These are phyloP conservation scores for Elaeagnus macrophylla DNA, from an alignment of 306 rosid genomes.

Conservation along the genomic window DNA sequence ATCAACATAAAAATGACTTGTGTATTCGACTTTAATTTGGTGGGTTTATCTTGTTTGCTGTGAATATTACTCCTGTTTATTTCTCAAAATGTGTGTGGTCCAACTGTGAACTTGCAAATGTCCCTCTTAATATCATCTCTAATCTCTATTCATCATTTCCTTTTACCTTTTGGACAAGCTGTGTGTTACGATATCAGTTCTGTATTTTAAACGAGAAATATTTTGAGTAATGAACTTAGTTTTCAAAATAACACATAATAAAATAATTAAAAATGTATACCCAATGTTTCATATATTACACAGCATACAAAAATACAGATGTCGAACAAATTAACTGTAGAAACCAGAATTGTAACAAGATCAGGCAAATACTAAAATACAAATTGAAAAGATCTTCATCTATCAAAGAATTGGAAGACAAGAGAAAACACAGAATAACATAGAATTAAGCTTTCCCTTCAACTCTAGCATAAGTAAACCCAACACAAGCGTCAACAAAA, in stretches of 20 bases:
- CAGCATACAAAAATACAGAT: background rate
- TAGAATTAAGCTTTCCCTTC: conserved; percentile 47
- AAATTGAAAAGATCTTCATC: background rate
- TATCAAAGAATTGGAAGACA: background rate
- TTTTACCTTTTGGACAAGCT: too few species aligned
- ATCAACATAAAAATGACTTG: conserved; percentile 24
- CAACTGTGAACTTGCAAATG: too few species aligned
- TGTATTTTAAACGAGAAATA: too few species aligned
- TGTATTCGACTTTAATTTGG: conserved; percentile 51
- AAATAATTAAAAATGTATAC: background rate
- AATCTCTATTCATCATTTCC: too few species aligned
- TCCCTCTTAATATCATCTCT: too few species aligned
- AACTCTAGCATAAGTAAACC: conserved; percentile 56
- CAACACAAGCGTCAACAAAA: conserved; percentile 84
- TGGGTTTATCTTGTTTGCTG: conserved; percentile 25
- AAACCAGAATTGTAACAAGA: background rate
- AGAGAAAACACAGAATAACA: background rate
- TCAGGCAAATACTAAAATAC: background rate
- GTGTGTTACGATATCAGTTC: too few species aligned
- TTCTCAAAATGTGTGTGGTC: too few species aligned
- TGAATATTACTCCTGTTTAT: conserved; percentile 8
- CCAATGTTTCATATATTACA: background rate
- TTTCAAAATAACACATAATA: background rate
- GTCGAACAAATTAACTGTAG: background rate
- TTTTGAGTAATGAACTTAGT: too few species aligned